A percentile compares a stretch with the other conserved stretches of the same genome.
Evolutionary conservation across 2,329 filamentous ascomycete genomes (phyloP).

Genomic region (Colletotrichum sp.): DNA sequence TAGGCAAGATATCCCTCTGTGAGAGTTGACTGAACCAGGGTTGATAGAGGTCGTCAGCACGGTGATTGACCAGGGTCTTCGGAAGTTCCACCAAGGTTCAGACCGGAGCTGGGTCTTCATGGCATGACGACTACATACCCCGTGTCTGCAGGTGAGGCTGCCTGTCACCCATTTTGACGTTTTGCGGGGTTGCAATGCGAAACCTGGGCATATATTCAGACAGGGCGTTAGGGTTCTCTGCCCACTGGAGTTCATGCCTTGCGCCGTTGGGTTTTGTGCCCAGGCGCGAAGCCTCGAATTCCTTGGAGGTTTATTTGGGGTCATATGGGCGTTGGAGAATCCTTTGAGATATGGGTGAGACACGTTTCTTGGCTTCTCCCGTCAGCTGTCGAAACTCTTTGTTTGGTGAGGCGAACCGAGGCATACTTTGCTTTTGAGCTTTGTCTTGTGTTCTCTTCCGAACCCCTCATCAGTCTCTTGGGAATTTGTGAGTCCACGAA

Average conservation of each 20-base stretch:
- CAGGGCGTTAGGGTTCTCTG: not conserved
- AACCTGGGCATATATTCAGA: not conserved
- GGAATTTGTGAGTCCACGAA: not conserved
- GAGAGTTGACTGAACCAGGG: fast-evolving
- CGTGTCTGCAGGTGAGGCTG: not conserved
- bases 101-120: not conserved
- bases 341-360: not conserved
- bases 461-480: not conserved
- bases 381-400: not conserved
- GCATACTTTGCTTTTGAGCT: not conserved
- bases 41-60: fast-evolving
- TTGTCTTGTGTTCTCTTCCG: no score
- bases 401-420: no score
- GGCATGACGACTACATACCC: not conserved
- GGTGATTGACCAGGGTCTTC: not conserved
- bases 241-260: not conserved
- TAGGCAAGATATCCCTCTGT: no score
- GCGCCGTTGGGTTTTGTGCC: not conserved
- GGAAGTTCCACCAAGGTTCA: not conserved
- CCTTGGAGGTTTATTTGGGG: not conserved
- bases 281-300: not conserved
- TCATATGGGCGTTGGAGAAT: not conserved
- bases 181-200: not conserved
- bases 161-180: not conserved
- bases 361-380: not conserved